phyloP scores from a whole-genome alignment of 306 rosid species.

The Cajanus cajan region DNA sequence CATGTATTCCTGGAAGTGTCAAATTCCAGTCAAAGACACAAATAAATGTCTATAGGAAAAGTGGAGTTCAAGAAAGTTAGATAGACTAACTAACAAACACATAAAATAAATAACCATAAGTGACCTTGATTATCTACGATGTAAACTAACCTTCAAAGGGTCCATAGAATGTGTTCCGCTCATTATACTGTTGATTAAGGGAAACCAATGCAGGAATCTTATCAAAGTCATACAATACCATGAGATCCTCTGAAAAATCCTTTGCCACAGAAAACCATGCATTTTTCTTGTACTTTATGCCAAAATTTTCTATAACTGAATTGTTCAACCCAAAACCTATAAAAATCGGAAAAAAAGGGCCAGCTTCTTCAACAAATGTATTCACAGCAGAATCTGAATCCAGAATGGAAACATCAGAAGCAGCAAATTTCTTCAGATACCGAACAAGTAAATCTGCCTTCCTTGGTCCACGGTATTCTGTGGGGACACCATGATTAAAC shows the following conservation, averaged over 20 bases:
- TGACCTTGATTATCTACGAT: slow-evolving; percentile 7
- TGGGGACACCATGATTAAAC: slow-evolving; percentile 73
- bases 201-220: slow-evolving; percentile 90
- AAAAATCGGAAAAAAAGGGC: slow-evolving; percentile 71
- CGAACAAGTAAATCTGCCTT: slow-evolving; percentile 81
- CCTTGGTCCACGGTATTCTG: slow-evolving; percentile 86
- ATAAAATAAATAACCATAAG: slow-evolving; percentile 9
- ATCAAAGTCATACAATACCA: slow-evolving; percentile 79
- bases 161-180: slow-evolving; percentile 77
- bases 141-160: slow-evolving; percentile 87
- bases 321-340: slow-evolving; percentile 81
- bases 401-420: slow-evolving; percentile 81
- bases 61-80: background rate
- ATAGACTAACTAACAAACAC: background rate
- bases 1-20: background rate
- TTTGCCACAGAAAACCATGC: slow-evolving; percentile 97
- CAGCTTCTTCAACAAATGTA: slow-evolving; percentile 66
- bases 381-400: slow-evolving; percentile 77
- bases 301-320: slow-evolving; percentile 56
- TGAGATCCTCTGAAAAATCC: slow-evolving; percentile 85
- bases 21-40: background rate
- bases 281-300: slow-evolving; percentile 70
- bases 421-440: slow-evolving; percentile 82
- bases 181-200: slow-evolving; percentile 66
- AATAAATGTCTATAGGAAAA: background rate